These are phyloP conservation scores for Xylariaceae sp. DNA, from an alignment of 2,329 filamentous ascomycete genomes.

Conservation along the genomic window DNA sequence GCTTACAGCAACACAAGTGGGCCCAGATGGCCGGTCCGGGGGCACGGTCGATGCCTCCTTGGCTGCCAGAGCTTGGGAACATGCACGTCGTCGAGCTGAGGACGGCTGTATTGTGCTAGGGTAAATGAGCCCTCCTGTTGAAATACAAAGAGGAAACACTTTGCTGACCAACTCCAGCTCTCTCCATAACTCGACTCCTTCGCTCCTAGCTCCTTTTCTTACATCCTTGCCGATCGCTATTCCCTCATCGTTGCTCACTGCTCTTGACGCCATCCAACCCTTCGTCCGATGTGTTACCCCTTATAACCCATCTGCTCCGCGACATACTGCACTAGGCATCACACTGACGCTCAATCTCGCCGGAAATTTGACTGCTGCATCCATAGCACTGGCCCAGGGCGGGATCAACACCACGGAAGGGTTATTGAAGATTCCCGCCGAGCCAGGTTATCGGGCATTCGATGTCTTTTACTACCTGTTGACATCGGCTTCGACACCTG, in stretches of 20 bases:
- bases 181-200: conserved; percentile 82
- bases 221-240: conserved; percentile 73
- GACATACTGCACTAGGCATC: conserved; percentile 74
- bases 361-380: conserved; percentile 71
- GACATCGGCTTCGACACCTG: conserved; percentile 80
- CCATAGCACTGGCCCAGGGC: conserved; percentile 73
- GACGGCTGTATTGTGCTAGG: conserved; percentile 89
- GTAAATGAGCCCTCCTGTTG: conserved; percentile 44
- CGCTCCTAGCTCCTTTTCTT: conserved; percentile 75
- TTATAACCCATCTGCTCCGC: conserved; percentile 76
- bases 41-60: conserved; percentile 77
- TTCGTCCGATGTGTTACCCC: conserved; percentile 86
- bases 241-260: conserved; percentile 68
- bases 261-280: conserved; percentile 74
- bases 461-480: conserved; percentile 97
- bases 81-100: conserved; percentile 87
- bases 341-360: conserved; percentile 75
- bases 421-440: conserved; percentile 70
- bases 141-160: neutral
- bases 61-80: conserved; percentile 85
- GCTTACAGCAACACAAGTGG: conserved; percentile 71
- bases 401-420: conserved; percentile 82
- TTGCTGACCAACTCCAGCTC: conserved; percentile 51
- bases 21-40: conserved; percentile 62
- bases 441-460: conserved; percentile 83